A percentile compares a stretch with the other conserved stretches of the same genome.
Evolutionary conservation across 371 early-diverging fungal species (phyloP).

Genomic region (Gilbertella persicaria): DNA sequence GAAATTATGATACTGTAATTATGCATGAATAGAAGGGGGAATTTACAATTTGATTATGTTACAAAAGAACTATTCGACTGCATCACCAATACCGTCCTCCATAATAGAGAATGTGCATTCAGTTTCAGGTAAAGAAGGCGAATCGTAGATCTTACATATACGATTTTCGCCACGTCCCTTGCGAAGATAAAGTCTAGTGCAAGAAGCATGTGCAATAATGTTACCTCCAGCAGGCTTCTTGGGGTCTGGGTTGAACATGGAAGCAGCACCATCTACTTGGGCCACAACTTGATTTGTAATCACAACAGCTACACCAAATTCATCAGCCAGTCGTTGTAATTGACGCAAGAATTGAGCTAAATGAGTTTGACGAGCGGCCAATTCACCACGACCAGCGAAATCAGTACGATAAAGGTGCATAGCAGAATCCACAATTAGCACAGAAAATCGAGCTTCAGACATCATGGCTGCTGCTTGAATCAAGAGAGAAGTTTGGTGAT

Average conservation of each 20-base stretch:
- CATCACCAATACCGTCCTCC: conserved; percentile 66
- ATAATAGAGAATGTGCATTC: conserved; percentile 72
- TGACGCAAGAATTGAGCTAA: conserved; percentile 92
- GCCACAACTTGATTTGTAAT: conserved; percentile 99
- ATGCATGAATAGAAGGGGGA: neutral
- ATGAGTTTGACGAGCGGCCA: conserved; percentile 97
- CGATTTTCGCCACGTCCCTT: conserved; percentile 86
- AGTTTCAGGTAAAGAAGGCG: conserved; percentile 78
- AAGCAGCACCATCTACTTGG: conserved; percentile 92
- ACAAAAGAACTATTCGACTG: conserved; percentile 44
- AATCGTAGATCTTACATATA: conserved; percentile 87
- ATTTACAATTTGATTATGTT: neutral
- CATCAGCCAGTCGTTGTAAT: conserved; percentile 93
- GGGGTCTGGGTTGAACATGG: conserved; percentile 93
- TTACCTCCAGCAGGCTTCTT: conserved; percentile 99
- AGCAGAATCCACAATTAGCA: conserved; percentile 97
- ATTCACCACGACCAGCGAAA: conserved; percentile 96
- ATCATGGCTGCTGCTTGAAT: conserved; percentile 96
- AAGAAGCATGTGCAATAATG: conserved; percentile 98
- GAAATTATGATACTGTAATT: too few relatives aligned
- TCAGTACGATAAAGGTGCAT: conserved; percentile 98
- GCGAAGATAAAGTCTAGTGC: conserved; percentile 75
- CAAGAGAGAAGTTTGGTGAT: conserved; percentile 94
- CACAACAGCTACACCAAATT: conserved; percentile 97
- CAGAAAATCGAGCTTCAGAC: conserved; percentile 85